Percentiles rank a stretch among this genome's conserved stretches.
Conservation (phyloP, 2,329 filamentous ascomycete species). For the Botrytis squamosa region DNA sequence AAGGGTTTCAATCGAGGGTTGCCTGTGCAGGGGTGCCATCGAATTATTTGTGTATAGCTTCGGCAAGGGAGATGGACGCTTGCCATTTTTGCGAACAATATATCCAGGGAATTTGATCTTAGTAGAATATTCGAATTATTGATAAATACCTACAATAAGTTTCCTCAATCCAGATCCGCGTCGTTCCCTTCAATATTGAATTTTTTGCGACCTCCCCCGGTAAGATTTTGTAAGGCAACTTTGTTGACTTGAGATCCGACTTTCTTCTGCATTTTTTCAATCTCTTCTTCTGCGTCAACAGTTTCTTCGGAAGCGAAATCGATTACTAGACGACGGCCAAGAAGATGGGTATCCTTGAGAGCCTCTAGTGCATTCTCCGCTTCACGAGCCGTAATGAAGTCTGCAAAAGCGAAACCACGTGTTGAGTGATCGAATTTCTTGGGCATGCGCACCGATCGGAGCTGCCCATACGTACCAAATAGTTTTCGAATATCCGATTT, state of each 20-base stretch:
- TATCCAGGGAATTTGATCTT: slow-evolving; percentile 20
- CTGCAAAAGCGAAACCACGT: slow-evolving; percentile 94
- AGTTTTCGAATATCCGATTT: slow-evolving; percentile 89
- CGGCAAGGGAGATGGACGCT: slow-evolving; percentile 23
- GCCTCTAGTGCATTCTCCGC: slow-evolving; percentile 88
- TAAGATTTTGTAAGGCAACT: slow-evolving; percentile 85
- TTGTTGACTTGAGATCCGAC: slow-evolving; percentile 87
- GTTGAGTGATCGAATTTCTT: slow-evolving; percentile 90
- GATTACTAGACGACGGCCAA: slow-evolving; percentile 84
- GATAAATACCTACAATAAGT: slow-evolving; percentile 25
- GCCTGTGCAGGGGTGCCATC: slow-evolving; percentile 15
- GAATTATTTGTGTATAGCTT: slow-evolving; percentile 11
- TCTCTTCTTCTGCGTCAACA: slow-evolving; percentile 91
- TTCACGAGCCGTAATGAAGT: slow-evolving; percentile 89
- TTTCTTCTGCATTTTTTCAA: slow-evolving; percentile 96
- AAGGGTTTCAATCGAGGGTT: slow-evolving; percentile 11
- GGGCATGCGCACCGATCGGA: slow-evolving; percentile 88
- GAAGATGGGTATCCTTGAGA: slow-evolving; percentile 86
- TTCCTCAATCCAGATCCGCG: slow-evolving; percentile 49
- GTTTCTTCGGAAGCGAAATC: slow-evolving; percentile 89
- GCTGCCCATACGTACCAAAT: slow-evolving; percentile 86
- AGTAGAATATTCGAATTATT: slow-evolving; percentile 26
- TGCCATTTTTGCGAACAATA: slow-evolving; percentile 22
- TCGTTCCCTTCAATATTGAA: slow-evolving; percentile 77
- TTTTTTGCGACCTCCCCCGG: slow-evolving; percentile 78